Evolutionary conservation across 2,329 filamentous ascomycete genomes (phyloP), one percentile per base, ranked within the genome.

Genomic region (Sarocladiaceae sp.): DNA sequence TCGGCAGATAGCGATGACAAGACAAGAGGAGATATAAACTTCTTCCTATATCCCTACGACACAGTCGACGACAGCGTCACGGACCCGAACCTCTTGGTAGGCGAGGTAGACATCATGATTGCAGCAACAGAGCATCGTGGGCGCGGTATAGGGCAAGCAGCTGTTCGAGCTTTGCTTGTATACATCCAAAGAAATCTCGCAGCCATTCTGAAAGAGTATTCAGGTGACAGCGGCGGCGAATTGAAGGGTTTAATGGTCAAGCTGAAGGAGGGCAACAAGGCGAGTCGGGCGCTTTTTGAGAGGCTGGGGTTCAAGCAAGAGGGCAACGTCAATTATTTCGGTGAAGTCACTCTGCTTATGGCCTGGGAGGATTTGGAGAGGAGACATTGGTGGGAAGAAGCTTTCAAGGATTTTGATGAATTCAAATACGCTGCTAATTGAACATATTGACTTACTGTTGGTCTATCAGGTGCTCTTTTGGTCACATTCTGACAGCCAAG

Each of bases 71-170:
- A 74, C 1, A 69, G 66, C 0, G 62, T 64, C 0, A 63, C 10
- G 0, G 22, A 36, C 1, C 49, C 18, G 2, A 54, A 60, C 11
- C 57, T 55, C 33, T 67, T 70, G 54, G 67, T 86, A 3, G 91
- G 88, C 22, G 91, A 96, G 63, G 69, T 96, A 6, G 90, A 96
- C 67, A 80, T 96, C 57, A 96, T 96, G 91, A 84, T 96, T 55
- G 90, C 90, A 0, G 71, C 73, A 2, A 69, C 69, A 4, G 62
- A 66, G 0, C 70, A 82, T 26, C 82, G 85, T 22, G 74, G 86
- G 0, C 71, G 74, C 7, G 90, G 90, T 0, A 71, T 83, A 6
- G 91, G 90, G 0, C 72, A 76, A 4, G 79, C 80, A 0, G 81
- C 87, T 0, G 74, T 96, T 1, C 64, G 82, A 2, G 71, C 82